Percentiles rank a stretch among this genome's conserved stretches.
Conservation (phyloP, 768 basidiomycete species). For the Phlebiopsis gigantea region DNA sequence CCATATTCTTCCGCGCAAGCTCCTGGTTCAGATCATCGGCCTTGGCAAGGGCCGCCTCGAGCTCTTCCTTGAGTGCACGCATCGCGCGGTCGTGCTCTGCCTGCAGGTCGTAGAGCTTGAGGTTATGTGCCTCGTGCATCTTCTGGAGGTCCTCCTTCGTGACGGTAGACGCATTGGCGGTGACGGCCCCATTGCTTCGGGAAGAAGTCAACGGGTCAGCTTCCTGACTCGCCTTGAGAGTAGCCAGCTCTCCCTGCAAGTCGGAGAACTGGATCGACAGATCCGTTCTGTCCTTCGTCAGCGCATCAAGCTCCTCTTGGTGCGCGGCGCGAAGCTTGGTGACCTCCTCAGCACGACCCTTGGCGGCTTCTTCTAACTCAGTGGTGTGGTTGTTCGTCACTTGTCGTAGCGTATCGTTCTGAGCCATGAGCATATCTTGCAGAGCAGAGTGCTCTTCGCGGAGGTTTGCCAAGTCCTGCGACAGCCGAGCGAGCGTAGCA, state of each 20-base stretch:
- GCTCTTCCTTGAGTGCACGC: constrained; percentile 48
- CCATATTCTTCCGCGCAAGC: constrained; percentile 68
- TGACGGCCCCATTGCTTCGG: constrained; percentile 48
- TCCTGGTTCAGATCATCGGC: constrained; percentile 55
- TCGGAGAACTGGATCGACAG: constrained; percentile 62
- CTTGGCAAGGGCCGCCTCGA: constrained; percentile 45
- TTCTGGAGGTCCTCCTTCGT: constrained; percentile 74
- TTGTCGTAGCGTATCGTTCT: constrained; percentile 65
- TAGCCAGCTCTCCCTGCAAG: constrained; percentile 72
- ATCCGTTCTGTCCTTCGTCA: constrained; percentile 59
- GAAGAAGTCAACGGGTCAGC: constrained; percentile 42
- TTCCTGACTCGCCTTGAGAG: constrained; percentile 49
- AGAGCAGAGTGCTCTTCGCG: constrained; percentile 66
- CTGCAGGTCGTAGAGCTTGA: constrained; percentile 71
- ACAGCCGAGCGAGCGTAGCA: constrained; percentile 50
- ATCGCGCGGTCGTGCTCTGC: constrained; percentile 59
- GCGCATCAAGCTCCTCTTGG: constrained; percentile 51
- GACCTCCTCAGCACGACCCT: constrained; percentile 64
- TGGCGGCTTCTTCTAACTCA: constrained; percentile 75
- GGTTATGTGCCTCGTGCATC: constrained; percentile 80
- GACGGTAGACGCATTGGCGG: constrained; percentile 41
- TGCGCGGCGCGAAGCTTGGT: constrained; percentile 54
- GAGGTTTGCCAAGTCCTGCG: constrained; percentile 51
- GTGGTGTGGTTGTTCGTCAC: constrained; percentile 63
- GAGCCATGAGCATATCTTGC: constrained; percentile 61